Evolutionary conservation across 371 early-diverging fungal species (phyloP).

Genomic region (Rhizomucor miehei): DNA sequence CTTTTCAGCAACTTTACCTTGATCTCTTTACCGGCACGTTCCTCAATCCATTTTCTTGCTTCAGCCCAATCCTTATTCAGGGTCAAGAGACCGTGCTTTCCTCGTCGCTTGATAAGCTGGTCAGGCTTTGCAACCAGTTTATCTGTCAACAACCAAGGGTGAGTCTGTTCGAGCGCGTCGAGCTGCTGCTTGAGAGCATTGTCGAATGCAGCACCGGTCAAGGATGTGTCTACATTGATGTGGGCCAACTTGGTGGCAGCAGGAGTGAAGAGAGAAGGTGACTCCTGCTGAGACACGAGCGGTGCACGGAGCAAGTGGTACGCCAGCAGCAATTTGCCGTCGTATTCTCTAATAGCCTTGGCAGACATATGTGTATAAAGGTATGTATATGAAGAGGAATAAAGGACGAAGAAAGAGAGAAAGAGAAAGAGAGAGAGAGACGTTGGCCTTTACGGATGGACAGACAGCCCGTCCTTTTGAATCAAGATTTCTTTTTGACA

Average conservation of each 20-base stretch:
- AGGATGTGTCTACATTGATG: constrained; percentile 67
- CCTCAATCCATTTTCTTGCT: constrained; percentile 86
- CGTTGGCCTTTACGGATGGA: background rate
- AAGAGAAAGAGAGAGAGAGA: constrained; percentile 7
- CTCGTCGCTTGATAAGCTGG: constrained; percentile 95
- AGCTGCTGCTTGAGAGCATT: constrained; percentile 64
- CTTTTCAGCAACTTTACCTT: constrained; percentile 50
- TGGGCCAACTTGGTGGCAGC: constrained; percentile 80
- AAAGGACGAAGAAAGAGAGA: constrained; percentile 3
- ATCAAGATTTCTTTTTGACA: constrained; percentile 5
- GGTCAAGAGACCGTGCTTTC: constrained; percentile 91
- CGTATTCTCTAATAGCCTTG: constrained; percentile 95
- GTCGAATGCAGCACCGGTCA: constrained; percentile 50
- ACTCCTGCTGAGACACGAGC: constrained; percentile 37
- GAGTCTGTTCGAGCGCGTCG: constrained; percentile 64
- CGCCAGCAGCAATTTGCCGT: constrained; percentile 93
- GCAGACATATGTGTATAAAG: constrained; percentile 74
- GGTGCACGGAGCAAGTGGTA: constrained; percentile 83
- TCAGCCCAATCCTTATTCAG: constrained; percentile 87
- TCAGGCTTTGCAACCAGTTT: constrained; percentile 96
- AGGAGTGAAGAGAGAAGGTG: constrained; percentile 61
- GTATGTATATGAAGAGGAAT: constrained; percentile 6
- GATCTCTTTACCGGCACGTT: constrained; percentile 82
- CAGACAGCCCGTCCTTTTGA: background rate
- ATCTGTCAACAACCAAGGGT: constrained; percentile 84